Conservation (phyloP, 2,329 filamentous ascomycete genomes). For the Phyllosticta paracitricarpa region DNA sequence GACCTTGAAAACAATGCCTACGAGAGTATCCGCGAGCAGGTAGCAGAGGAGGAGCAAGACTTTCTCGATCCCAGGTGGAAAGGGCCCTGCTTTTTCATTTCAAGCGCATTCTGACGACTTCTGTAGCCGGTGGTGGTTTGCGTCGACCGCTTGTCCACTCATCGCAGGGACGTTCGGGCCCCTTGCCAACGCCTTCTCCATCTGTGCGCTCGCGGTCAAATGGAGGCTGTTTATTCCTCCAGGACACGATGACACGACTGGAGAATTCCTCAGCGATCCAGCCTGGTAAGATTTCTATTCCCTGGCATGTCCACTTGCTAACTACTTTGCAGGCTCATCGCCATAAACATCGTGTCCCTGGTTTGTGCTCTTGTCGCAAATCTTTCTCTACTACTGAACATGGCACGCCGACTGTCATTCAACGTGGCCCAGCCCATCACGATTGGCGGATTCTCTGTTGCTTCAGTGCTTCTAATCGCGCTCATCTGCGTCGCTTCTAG, state of each 20-base stretch:
- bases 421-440: conserved; percentile 49
- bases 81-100: background rate
- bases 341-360: conserved; percentile 47
- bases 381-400: conserved; percentile 46
- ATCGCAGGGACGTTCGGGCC: conserved; percentile 47
- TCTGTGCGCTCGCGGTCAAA: conserved; percentile 45
- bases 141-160: conserved; percentile 48
- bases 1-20: conserved; percentile 31
- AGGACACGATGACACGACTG: conserved; percentile 34
- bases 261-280: conserved; percentile 41
- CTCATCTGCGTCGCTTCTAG: conserved; percentile 40
- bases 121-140: conserved; percentile 49
- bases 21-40: conserved; percentile 23
- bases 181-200: conserved; percentile 45
- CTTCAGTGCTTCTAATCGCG: conserved; percentile 44
- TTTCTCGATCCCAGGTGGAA: conserved; percentile 35
- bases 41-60: conserved; percentile 31
- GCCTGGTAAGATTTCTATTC: conserved; percentile 33
- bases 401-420: conserved; percentile 47
- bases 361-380: conserved; percentile 46
- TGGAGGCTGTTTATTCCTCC: conserved; percentile 46
- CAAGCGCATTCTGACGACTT: background rate
- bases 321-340: conserved; percentile 33
- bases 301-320: background rate
- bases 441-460: conserved; percentile 48